Evolutionary conservation across 2,329 filamentous ascomycete species (phyloP).

Genomic region (Penicillium sp.): DNA sequence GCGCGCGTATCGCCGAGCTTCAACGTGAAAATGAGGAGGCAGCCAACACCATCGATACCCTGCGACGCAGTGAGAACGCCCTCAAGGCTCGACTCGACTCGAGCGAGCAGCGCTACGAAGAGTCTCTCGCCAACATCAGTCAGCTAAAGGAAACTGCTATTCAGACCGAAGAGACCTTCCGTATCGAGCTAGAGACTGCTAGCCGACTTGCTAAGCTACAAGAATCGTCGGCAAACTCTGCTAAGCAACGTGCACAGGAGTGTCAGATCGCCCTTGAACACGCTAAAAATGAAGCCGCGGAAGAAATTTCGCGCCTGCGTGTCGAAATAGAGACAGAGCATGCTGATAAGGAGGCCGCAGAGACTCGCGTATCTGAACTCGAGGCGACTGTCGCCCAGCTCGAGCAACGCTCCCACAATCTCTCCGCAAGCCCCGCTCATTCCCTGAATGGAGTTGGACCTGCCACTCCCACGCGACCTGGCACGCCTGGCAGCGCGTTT

Average conservation of each 20-base stretch:
- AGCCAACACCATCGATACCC: constrained; percentile 73
- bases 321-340: constrained; percentile 64
- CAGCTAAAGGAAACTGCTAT: constrained; percentile 83
- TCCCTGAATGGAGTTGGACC: constrained; percentile 57
- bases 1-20: constrained; percentile 83
- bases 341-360: constrained; percentile 65
- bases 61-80: constrained; percentile 79
- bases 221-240: constrained; percentile 63
- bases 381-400: constrained; percentile 68
- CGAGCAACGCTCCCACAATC: constrained; percentile 57
- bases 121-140: constrained; percentile 80
- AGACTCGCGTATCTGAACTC: constrained; percentile 68
- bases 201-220: constrained; percentile 78
- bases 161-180: constrained; percentile 82
- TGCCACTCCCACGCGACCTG: constrained; percentile 57
- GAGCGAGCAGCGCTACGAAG: constrained; percentile 83
- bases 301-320: constrained; percentile 60
- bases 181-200: constrained; percentile 81
- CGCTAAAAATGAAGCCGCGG: constrained; percentile 66
- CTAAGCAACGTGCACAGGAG: constrained; percentile 65
- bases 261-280: constrained; percentile 63
- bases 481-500: constrained; percentile 57
- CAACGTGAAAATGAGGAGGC: constrained; percentile 89
- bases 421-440: constrained; percentile 61
- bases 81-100: constrained; percentile 83